Percentiles rank a stretch among this genome's conserved stretches.
Evolutionary conservation across 2,329 filamentous ascomycete genomes (phyloP).

Genomic region (Akanthomyces dipterigenus): DNA sequence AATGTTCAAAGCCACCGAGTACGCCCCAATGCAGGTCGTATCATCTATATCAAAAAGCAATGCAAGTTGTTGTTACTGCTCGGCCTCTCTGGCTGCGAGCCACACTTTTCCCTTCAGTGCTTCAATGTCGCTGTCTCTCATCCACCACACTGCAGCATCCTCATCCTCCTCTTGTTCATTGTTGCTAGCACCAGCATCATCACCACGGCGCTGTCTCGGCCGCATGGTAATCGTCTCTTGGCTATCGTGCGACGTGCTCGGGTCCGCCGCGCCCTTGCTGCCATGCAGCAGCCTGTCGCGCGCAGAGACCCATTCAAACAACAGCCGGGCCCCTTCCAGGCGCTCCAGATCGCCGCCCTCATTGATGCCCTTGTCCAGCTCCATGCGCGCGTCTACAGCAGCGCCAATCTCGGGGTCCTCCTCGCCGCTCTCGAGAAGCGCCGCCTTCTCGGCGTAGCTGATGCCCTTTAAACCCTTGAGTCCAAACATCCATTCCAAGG

Average conservation of each 20-base stretch:
- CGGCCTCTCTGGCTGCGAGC: slow-evolving; percentile 37
- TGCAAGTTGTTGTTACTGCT: slow-evolving; percentile 16
- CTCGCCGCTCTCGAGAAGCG: slow-evolving; percentile 49
- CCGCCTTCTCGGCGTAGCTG: slow-evolving; percentile 59
- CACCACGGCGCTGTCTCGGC: slow-evolving; percentile 14
- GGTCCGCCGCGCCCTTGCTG: not conserved
- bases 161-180: slow-evolving; percentile 18
- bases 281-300: slow-evolving; percentile 28
- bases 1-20: not conserved
- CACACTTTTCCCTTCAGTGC: slow-evolving; percentile 48
- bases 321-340: slow-evolving; percentile 41
- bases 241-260: slow-evolving; percentile 24
- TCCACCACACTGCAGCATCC: slow-evolving; percentile 42
- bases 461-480: slow-evolving; percentile 48
- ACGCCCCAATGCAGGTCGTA: not conserved
- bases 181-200: slow-evolving; percentile 18
- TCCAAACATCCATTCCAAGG: slow-evolving; percentile 70
- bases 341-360: slow-evolving; percentile 35
- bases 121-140: slow-evolving; percentile 49
- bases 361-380: slow-evolving; percentile 48
- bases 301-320: slow-evolving; percentile 51
- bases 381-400: slow-evolving; percentile 64
- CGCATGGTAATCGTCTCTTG: slow-evolving; percentile 25
- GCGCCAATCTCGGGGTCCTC: slow-evolving; percentile 42
- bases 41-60: not conserved